Evolutionary conservation across 164 flowering plant species (phyloP).

Genomic region (Amborella trichopoda): DNA sequence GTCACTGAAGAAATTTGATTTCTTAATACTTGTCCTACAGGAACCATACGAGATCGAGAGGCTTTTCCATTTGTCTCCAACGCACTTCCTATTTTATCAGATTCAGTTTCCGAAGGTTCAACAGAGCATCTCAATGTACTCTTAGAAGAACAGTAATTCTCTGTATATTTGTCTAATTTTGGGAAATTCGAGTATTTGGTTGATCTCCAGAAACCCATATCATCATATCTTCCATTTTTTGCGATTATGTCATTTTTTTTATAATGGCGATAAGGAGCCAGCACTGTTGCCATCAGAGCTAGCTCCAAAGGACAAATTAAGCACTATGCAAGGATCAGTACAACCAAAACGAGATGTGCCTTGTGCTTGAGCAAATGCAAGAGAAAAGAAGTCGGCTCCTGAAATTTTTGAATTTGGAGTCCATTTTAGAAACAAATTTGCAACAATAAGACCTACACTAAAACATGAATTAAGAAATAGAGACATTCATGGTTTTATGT

Average conservation of each 20-base stretch:
- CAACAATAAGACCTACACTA: no score
- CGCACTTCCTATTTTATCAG: not conserved
- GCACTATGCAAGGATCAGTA: no score
- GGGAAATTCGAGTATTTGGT: conserved; percentile 13
- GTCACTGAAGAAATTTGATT: conserved; percentile 14
- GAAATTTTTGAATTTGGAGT: no score
- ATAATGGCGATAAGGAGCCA: conserved; percentile 52
- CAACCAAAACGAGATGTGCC: no score
- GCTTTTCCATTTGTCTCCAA: conserved; percentile 24
- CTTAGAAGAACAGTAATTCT: conserved; percentile 3
- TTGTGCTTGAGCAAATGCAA: no score
- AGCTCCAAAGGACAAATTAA: no score
- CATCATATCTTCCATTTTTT: conserved; percentile 22
- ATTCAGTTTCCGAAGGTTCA: conserved; percentile 17
- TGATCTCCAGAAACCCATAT: conserved; percentile 41
- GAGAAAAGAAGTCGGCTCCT: no score
- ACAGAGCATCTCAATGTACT: conserved; percentile 19
- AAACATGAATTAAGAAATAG: no score
- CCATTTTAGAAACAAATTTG: no score
- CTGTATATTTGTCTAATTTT: conserved; percentile 9
- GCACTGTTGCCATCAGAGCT: conserved; percentile 63
- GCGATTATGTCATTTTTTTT: no score
- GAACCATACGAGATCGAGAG: conserved; percentile 45
- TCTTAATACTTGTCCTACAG: conserved; percentile 41
- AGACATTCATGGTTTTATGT: no score